Conservation (phyloP, 1,284 basidiomycete genomes). For the Ceratobasidium theobromae region DNA sequence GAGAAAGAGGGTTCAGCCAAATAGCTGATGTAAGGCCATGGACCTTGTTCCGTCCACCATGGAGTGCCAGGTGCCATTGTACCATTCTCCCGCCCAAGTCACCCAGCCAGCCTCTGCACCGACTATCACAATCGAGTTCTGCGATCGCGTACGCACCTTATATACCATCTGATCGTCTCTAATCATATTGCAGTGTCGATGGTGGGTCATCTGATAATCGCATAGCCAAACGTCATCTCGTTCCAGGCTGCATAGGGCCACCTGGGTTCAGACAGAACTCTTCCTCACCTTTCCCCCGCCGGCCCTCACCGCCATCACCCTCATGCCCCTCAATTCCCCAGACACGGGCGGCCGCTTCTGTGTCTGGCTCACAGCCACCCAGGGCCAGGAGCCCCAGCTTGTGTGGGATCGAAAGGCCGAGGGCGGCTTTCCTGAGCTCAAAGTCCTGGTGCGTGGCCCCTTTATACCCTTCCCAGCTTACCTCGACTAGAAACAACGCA, state of each 20-base stretch:
- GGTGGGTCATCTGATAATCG: constrained; percentile 48
- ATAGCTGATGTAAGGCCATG: constrained; percentile 16
- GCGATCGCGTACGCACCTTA: constrained; percentile 67
- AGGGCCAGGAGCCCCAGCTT: constrained; percentile 45
- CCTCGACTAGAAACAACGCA: constrained; percentile 71
- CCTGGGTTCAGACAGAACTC: constrained; percentile 87
- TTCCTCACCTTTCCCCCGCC: constrained; percentile 86
- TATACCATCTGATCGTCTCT: constrained; percentile 12
- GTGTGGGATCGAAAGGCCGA: constrained; percentile 84
- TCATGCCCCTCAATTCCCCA: constrained; percentile 73
- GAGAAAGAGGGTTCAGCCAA: neutral
- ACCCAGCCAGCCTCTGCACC: neutral
- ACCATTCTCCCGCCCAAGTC: constrained; percentile 3
- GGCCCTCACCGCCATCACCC: constrained; percentile 60
- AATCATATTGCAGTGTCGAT: constrained; percentile 59
- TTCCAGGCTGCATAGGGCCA: constrained; percentile 77
- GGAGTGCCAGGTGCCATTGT: constrained; percentile 23
- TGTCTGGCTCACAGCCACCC: constrained; percentile 67
- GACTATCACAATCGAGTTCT: constrained; percentile 63
- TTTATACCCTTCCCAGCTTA: constrained; percentile 21
- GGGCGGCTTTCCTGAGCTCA: constrained; percentile 87
- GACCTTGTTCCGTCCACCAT: neutral
- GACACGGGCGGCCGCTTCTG: constrained; percentile 87
- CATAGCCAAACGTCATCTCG: constrained; percentile 25
- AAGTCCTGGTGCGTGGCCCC: constrained; percentile 65